Percentiles rank a stretch among this genome's conserved stretches.
phyloP scores from a whole-genome alignment of 257 asterid species.

The Datura wrightii region DNA sequence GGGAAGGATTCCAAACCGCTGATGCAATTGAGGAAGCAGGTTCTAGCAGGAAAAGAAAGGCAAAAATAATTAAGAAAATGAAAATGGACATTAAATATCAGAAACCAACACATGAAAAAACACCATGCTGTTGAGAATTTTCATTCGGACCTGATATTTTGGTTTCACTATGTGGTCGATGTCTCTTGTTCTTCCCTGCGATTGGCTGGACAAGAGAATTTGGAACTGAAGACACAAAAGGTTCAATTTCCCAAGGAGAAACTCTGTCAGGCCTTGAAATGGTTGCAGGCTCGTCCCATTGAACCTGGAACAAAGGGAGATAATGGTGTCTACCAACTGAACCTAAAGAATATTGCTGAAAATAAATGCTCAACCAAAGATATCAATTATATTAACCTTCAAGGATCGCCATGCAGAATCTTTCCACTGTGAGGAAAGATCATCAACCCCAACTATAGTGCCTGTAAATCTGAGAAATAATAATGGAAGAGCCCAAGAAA shows the following conservation, averaged over 20 bases:
- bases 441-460: constrained; percentile 74
- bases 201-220: constrained; percentile 48
- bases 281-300: constrained; percentile 81
- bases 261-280: constrained; percentile 71
- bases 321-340: background rate
- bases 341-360: constrained; percentile 11
- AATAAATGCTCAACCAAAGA: background rate
- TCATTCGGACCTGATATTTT: constrained; percentile 53
- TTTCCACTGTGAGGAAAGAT: constrained; percentile 65
- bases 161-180: constrained; percentile 52
- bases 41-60: constrained; percentile 43
- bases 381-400: constrained; percentile 50
- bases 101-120: background rate
- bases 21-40: constrained; percentile 52
- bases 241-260: constrained; percentile 90
- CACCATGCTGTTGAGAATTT: background rate
- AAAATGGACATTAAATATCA: constrained; percentile 29
- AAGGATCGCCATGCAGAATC: constrained; percentile 74
- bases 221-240: constrained; percentile 62
- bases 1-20: constrained; percentile 62
- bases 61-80: constrained; percentile 17
- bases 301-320: constrained; percentile 54
- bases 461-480: constrained; percentile 68
- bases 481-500: constrained; percentile 2
- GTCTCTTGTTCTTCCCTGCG: constrained; percentile 58